Evolutionary conservation across 768 basidiomycete genomes (phyloP), one percentile per base, ranked within the genome.

Genomic region (Suillus sp.): DNA sequence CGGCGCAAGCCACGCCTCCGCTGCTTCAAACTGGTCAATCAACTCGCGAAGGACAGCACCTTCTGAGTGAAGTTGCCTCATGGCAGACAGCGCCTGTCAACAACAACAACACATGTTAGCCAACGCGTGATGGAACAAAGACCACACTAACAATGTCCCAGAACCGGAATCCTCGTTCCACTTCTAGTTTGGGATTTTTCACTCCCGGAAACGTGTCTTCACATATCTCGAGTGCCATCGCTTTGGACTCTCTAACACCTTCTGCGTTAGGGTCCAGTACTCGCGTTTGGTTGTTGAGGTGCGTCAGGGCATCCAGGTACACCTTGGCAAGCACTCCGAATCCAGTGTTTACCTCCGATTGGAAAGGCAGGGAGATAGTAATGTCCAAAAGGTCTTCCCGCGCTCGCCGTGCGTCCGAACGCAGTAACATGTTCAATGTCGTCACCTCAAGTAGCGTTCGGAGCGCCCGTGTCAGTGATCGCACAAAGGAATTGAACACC

Each of bases 281-380:
- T 60, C 92, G 81, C 72, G 85, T 84, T 30, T 90, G 85, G 62
- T 89, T 88, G 75, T 95, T 94, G 72, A 95, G 82, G 74, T 94
- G 91, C 53, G 92, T 94, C 56, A 95, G 84, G 59, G 94, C 92
- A 70, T 97, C 96, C 69, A 99, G 80, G 80, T 97, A 96, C 40
- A 96, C 95, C 81, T 98, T 99, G 18, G 93, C 95, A 25, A 99
- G 84, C 66, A 99, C 93, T 4, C 97, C 97, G 77, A 98, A 98
- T 22, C 96, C 97, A 0, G 97, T 99, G 81, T 97, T 97, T 69
- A 95, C 94, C 72, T 99, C 97, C 61, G 86, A 83, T 74, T 97
- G 96, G 86, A 99, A 97, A 10, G 96, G 95, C 38, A 98, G 81
- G 51, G 93, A 94, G 38, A 97, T 83, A 66, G 93, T 87, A 65